phyloP scores from a whole-genome alignment of 306 rosid genomes.

The Mimosa bimucronata region DNA sequence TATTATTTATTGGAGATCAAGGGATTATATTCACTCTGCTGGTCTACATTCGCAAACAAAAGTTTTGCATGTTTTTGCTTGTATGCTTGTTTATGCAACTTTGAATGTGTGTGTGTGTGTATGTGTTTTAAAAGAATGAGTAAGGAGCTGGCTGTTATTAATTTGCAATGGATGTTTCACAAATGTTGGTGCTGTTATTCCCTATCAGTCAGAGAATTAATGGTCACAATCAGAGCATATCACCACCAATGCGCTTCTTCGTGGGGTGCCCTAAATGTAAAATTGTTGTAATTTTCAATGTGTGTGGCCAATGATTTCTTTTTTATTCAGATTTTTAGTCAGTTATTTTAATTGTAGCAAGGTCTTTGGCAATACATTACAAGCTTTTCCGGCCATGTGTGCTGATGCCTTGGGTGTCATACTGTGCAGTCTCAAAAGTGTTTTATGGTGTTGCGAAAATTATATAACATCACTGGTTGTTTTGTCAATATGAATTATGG shows the following conservation, averaged over 20 bases:
- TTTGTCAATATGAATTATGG: background rate
- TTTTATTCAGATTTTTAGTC: background rate
- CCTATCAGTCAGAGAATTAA: background rate
- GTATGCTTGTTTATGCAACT: background rate
- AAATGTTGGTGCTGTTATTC: background rate
- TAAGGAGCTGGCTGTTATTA: constrained; percentile 9
- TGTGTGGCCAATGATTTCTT: too few species aligned
- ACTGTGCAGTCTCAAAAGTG: background rate
- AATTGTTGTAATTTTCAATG: constrained; percentile 1
- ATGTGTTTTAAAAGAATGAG: background rate
- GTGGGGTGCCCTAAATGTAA: background rate
- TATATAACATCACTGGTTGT: background rate
- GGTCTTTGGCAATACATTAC: background rate
- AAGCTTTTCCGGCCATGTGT: background rate
- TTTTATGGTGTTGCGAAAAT: background rate
- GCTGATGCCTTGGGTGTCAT: background rate
- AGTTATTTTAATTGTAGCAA: background rate
- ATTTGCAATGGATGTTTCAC: background rate
- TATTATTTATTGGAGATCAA: constrained; percentile 6
- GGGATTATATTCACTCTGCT: constrained; percentile 22
- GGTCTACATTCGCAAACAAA: background rate
- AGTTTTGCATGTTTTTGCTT: background rate
- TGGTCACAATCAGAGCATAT: background rate
- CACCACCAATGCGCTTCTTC: background rate
- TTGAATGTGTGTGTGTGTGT: background rate